These are phyloP conservation scores for Talaromyces proteolyticus DNA, from an alignment of 495 filamentous ascomycete species.

Conservation along the genomic window DNA sequence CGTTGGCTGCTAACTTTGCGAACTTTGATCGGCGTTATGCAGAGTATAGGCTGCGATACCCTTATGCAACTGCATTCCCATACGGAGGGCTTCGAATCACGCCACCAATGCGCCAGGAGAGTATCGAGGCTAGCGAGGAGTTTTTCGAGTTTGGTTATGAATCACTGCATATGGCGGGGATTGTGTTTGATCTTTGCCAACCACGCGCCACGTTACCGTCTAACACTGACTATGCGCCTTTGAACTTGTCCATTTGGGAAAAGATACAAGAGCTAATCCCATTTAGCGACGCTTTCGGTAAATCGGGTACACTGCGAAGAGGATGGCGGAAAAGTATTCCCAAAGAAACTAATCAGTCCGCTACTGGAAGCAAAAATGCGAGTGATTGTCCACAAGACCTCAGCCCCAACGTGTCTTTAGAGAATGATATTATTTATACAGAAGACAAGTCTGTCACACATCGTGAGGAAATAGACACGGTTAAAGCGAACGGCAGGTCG, in stretches of 20 bases:
- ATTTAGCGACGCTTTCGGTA: neutral
- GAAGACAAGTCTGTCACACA: neutral
- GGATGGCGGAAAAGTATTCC: neutral
- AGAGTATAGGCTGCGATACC: neutral
- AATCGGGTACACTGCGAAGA: neutral
- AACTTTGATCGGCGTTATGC: slow-evolving; percentile 16
- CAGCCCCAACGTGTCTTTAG: too few species aligned
- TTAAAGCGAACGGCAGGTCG: neutral
- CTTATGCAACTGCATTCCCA: slow-evolving; percentile 12
- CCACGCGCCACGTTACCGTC: neutral
- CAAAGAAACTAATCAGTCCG: neutral
- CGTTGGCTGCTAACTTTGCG: slow-evolving; percentile 22
- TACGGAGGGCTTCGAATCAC: slow-evolving; percentile 20
- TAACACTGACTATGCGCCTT: neutral
- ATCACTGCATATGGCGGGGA: neutral
- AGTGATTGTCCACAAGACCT: too few species aligned
- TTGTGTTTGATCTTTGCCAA: slow-evolving; percentile 1
- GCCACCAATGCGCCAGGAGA: slow-evolving; percentile 20
- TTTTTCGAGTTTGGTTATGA: neutral
- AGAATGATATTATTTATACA: too few species aligned
- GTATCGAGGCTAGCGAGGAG: slow-evolving; percentile 18
- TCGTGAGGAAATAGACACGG: neutral
- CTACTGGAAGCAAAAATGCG: too few species aligned
- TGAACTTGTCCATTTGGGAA: neutral
- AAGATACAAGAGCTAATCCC: neutral